These are phyloP conservation scores for Citrus hindsii DNA, from an alignment of 345 rosid species.

Conservation along the genomic window DNA sequence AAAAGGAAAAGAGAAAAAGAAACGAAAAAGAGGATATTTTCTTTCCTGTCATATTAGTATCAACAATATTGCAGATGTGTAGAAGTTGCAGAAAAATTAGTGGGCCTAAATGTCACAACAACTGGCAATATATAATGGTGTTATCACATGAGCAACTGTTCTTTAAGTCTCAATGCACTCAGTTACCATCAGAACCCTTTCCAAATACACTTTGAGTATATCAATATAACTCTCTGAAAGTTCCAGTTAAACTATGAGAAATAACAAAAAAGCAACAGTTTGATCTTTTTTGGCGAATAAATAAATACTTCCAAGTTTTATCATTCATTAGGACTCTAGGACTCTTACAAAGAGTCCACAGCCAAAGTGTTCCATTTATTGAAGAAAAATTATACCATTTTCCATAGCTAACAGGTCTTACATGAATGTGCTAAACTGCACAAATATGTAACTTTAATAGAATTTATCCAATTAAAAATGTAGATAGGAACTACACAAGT, in stretches of 20 bases:
- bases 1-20: neutral
- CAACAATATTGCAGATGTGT: neutral
- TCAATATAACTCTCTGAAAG: neutral
- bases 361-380: neutral
- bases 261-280: neutral
- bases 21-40: neutral
- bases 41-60: neutral
- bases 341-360: neutral
- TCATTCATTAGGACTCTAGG: neutral
- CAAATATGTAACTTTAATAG: neutral
- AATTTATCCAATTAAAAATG: neutral
- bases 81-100: neutral
- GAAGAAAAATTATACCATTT: neutral
- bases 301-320: neutral
- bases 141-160: neutral
- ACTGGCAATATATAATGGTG: neutral
- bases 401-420: neutral
- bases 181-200: neutral
- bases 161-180: neutral
- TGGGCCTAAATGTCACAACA: neutral
- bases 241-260: neutral
- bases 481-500: neutral
- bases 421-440: neutral
- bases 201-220: neutral
- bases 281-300: neutral